Conservation (phyloP, 2,329 filamentous ascomycete genomes). For the Sphaerulina populicola region DNA sequence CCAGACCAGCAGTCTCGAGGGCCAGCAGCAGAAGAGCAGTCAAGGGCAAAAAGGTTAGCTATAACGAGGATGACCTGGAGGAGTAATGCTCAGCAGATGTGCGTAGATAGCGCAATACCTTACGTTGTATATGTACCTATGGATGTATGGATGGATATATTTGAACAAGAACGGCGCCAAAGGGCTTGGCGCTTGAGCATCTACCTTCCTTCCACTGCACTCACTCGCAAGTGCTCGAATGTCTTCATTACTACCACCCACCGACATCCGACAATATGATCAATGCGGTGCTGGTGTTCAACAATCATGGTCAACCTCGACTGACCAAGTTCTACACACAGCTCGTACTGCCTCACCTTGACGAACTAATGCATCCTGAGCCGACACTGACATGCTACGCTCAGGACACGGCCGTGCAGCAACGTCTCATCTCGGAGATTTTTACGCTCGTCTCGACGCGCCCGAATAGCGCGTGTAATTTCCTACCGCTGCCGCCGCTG, state of each 20-base stretch:
- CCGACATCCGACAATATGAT: constrained; percentile 57
- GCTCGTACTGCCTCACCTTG: constrained; percentile 51
- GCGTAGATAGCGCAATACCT: too few species aligned
- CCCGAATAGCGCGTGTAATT: constrained; percentile 89
- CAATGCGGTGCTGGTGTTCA: constrained; percentile 97
- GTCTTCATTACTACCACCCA: not conserved
- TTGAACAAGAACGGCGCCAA: too few species aligned
- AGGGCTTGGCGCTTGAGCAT: too few species aligned
- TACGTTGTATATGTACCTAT: too few species aligned
- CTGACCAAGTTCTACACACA: constrained; percentile 99
- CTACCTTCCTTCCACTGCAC: too few species aligned
- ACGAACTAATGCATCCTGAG: not conserved
- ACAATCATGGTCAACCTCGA: constrained; percentile 91
- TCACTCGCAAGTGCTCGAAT: too few species aligned
- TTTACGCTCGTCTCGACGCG: constrained; percentile 92
- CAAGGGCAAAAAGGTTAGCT: constrained; percentile 16
- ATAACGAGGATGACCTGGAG: constrained; percentile 13
- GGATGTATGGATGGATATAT: too few species aligned
- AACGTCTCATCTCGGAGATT: constrained; percentile 93
- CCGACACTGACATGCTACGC: constrained; percentile 1
- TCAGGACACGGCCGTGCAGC: constrained; percentile 87
- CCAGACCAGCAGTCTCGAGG: constrained; percentile 12
- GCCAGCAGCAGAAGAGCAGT: constrained; percentile 12
- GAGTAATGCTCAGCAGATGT: not conserved
- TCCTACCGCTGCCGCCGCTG: constrained; percentile 57